Evolutionary conservation across 2,329 filamentous ascomycete genomes (phyloP).

Genomic region (Talaromyces rugulosus): DNA sequence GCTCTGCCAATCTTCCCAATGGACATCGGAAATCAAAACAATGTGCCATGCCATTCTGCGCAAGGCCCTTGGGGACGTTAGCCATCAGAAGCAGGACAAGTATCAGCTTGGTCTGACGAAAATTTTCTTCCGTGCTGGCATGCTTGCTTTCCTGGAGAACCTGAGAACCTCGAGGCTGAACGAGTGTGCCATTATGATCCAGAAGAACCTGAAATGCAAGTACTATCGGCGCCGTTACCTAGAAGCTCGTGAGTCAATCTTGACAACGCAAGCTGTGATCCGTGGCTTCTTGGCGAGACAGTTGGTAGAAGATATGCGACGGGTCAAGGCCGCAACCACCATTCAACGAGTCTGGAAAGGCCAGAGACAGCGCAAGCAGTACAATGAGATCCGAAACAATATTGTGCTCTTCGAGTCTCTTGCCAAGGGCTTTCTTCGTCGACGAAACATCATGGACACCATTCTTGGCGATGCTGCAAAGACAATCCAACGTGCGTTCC

Average conservation of each 20-base stretch:
- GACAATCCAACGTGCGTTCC: constrained; percentile 87
- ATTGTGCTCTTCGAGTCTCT: constrained; percentile 83
- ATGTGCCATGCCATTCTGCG: constrained; percentile 92
- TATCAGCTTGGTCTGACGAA: constrained; percentile 97
- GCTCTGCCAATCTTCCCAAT: constrained; percentile 81
- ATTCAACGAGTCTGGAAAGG: constrained; percentile 96
- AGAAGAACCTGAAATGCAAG: constrained; percentile 94
- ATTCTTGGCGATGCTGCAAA: constrained; percentile 86
- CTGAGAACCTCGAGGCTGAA: constrained; percentile 85
- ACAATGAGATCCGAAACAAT: constrained; percentile 72
- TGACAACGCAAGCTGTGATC: constrained; percentile 72
- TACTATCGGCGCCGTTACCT: constrained; percentile 92
- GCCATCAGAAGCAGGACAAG: constrained; percentile 74
- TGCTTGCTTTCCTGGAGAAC: constrained; percentile 97
- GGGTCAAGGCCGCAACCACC: constrained; percentile 80
- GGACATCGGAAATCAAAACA: constrained; percentile 88
- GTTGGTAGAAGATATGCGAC: constrained; percentile 74
- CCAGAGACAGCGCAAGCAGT: constrained; percentile 80
- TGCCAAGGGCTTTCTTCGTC: constrained; percentile 85
- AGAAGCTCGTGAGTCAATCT: constrained; percentile 75
- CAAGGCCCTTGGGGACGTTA: constrained; percentile 78
- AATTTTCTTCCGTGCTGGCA: constrained; percentile 98
- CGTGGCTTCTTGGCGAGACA: constrained; percentile 75
- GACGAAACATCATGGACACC: constrained; percentile 90
- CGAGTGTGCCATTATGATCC: constrained; percentile 93